Evolutionary conservation across 352 stramenopile species (phyloP), one percentile per base, ranked within the genome.

Genomic region (Chrysophaeum taylorii): DNA sequence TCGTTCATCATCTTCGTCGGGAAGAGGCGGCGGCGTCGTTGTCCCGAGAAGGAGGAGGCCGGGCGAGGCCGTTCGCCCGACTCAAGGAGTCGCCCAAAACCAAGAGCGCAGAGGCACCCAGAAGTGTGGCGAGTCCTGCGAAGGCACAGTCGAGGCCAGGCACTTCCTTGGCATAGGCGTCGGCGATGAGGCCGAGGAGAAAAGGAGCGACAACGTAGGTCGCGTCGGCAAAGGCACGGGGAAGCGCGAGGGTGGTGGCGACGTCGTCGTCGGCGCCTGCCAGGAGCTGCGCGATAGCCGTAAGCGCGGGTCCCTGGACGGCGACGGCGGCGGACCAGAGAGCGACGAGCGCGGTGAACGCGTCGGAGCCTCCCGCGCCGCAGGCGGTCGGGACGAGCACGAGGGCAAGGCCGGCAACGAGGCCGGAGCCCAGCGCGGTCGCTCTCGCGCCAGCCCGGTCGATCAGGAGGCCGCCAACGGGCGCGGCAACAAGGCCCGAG

Each of bases 181-280:
- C 81, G n/a, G 76, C 67, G 38, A 81, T 66, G 63, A 78, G 66
- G 27, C 81, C 81, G 25, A 86, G 71, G 38, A 83, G 39, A 48
- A 84, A 78, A 2, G 81, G 81, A 15, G 77, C 81, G 36, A 83
- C 14, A 45, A 86, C 79, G 64, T 86, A 86, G 23, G 78, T 82
- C 42, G 70, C 78, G 74, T 86, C 81, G 31, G 79, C 79, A 36
- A 73, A 45, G 16, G 81, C 81, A 52, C 78, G 62, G 21, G 80
- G 78, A 39, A 86, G 71, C 14, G 79, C 80, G 42, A 86, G 48
- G 27, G 78, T 73, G 25, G 75, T 83, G 4, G 81, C 79, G n/a
- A n/a, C n/a, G n/a, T n/a, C n/a, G n/a, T n/a, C n/a, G 66, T 85
- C 77, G 14, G 66, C 37, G 21, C 79, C 74, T 9, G 79, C 79